Evolutionary conservation across 148 eudicot species (phyloP).

Genomic region (Fagopyrum homotropicum): DNA sequence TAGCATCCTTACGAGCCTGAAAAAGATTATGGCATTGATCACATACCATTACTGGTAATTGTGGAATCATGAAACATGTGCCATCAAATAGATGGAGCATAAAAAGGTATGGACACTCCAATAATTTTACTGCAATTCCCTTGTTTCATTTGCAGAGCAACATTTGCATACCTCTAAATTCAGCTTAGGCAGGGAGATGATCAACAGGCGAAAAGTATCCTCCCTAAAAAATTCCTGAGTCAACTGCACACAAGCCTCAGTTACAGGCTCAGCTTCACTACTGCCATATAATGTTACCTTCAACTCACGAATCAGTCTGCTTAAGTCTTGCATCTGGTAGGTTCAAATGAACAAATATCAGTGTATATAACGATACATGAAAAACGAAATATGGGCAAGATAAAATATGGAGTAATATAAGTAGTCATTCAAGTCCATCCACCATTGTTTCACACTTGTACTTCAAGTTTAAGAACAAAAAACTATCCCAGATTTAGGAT

Average conservation of each 20-base stretch:
- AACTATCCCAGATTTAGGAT: background rate
- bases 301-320: constrained; percentile 32
- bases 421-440: background rate
- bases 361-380: background rate
- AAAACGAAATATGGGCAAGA: background rate
- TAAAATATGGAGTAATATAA: background rate
- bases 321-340: constrained; percentile 34
- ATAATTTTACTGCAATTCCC: background rate
- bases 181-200: constrained; percentile 35
- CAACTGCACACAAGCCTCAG: constrained; percentile 47
- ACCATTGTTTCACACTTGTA: background rate
- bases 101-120: background rate
- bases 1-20: constrained; percentile 45
- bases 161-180: constrained; percentile 38
- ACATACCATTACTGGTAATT: constrained; percentile 24
- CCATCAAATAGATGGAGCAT: background rate
- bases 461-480: too few relatives aligned
- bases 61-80: background rate
- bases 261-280: constrained; percentile 43
- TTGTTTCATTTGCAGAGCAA: background rate
- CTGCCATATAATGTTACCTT: constrained; percentile 46
- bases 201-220: constrained; percentile 40
- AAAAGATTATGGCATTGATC: constrained; percentile 25
- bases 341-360: background rate
- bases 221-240: constrained; percentile 48